Percentiles rank a stretch among this genome's conserved stretches.
phyloP scores from a whole-genome alignment of 805 yeast genomes.

The Metschnikowia koreensis region DNA sequence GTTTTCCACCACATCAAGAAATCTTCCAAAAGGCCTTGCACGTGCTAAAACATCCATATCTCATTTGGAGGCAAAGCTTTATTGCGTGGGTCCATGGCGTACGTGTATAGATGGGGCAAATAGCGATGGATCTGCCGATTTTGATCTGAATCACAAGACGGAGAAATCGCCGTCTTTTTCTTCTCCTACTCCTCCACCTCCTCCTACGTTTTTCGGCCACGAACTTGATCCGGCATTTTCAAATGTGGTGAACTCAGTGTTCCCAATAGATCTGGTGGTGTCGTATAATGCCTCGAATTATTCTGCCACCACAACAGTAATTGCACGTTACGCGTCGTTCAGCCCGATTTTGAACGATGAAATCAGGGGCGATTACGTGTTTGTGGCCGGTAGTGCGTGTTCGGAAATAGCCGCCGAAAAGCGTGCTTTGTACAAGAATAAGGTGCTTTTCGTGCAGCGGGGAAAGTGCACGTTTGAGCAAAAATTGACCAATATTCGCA shows the following conservation, averaged over 20 bases:
- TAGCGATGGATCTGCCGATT: background rate
- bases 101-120: background rate
- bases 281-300: slow-evolving; percentile 27
- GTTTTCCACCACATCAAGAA: background rate
- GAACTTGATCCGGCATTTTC: slow-evolving; percentile 14
- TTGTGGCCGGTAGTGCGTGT: slow-evolving; percentile 34
- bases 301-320: slow-evolving; percentile 17
- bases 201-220: background rate
- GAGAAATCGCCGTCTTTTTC: background rate
- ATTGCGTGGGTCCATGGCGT: background rate
- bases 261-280: slow-evolving; percentile 41
- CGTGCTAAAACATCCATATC: background rate
- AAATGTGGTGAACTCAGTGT: slow-evolving; percentile 36
- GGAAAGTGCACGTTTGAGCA: slow-evolving; percentile 57
- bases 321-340: slow-evolving; percentile 43
- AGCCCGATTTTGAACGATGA: slow-evolving; percentile 32
- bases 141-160: background rate
- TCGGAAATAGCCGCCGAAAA: slow-evolving; percentile 11
- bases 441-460: slow-evolving; percentile 27
- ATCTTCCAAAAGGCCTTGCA: background rate
- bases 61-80: background rate
- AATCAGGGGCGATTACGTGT: slow-evolving; percentile 24
- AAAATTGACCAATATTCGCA: slow-evolving; percentile 47
- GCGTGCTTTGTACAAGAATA: slow-evolving; percentile 20
- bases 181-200: too few relatives aligned